Base-by-base conservation (phyloP, 1,284 basidiomycete genomes). In the Takashimella koratensis region DNA sequence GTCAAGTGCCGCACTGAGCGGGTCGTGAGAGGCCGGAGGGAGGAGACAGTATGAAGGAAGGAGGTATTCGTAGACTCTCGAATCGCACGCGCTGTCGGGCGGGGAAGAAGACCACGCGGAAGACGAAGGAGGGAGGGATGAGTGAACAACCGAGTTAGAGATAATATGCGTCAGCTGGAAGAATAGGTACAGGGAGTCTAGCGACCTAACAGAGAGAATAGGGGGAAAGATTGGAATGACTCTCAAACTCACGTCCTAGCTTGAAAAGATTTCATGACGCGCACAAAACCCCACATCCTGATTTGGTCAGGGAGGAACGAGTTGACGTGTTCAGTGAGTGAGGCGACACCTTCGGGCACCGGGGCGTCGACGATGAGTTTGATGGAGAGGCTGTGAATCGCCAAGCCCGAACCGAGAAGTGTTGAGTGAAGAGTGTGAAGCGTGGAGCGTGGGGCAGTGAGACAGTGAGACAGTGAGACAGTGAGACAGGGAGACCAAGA, bases 11-110 rank as follows among this genome's bases (percentile, higher is more conserved):
- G 80, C 79, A 58, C 81, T 77, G 36, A 91, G 79, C 4, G 82
- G 80, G 45, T 85, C 85, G 20, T 79, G 82, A 1, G 90, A 88
- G 68, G 87, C 88, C 2, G 96, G 93, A 2, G 95, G 94, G 19
- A 98, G 81, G 55, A 98, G 84, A 45, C 95, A 83, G 75, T 98
- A 97, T 1, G 91, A 88, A 0, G 96, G 96, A 63, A 99, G 86
- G 75, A 91, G 90, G 75, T 98, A 98, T 45, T 95, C 95, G 78
- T 98, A 98, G 76, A 91, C 89, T 55, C 95, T 83, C 61, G 91
- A 94, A 73, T 97, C 94, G 75, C 92, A 95, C 1, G 84, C 80
- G 51, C 90, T 92, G 66, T 40, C 49, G 47, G 5, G 22, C 20
- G 22, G 47, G 13, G 42, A 21, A n/a, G 42, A 8, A 43, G 13